phyloP scores from a whole-genome alignment of 2,329 filamentous ascomycete genomes.

The Claviceps africana region DNA sequence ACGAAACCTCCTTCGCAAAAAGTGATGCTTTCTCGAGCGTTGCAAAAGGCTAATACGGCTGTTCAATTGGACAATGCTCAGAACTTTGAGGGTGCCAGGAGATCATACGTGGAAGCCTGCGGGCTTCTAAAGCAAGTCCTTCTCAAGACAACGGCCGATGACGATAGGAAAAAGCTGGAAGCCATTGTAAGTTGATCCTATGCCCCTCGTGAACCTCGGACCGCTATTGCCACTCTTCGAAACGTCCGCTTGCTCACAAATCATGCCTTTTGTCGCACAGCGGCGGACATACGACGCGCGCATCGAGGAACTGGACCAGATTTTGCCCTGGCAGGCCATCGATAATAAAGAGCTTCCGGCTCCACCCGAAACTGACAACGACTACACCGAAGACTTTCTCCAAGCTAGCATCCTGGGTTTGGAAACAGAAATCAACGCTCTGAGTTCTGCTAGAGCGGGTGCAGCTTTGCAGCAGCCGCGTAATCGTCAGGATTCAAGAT shows the following conservation, averaged over 20 bases:
- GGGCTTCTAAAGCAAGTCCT: slow-evolving; percentile 78
- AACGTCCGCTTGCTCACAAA: not conserved
- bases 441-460: slow-evolving; percentile 26
- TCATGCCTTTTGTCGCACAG: slow-evolving; percentile 26
- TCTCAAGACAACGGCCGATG: slow-evolving; percentile 65
- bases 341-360: slow-evolving; percentile 66
- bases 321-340: slow-evolving; percentile 40
- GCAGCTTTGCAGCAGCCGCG: slow-evolving; percentile 7
- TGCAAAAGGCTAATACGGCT: slow-evolving; percentile 91
- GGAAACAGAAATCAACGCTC: not conserved
- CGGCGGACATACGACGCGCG: slow-evolving; percentile 80
- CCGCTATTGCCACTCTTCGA: not conserved
- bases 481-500: slow-evolving; percentile 10
- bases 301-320: slow-evolving; percentile 71
- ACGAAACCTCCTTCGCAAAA: slow-evolving; percentile 62
- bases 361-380: slow-evolving; percentile 41
- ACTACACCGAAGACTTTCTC: slow-evolving; percentile 6
- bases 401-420: not conserved
- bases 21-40: slow-evolving; percentile 86
- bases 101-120: slow-evolving; percentile 86
- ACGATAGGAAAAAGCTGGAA: slow-evolving; percentile 81
- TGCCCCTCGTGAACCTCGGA: not conserved
- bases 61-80: slow-evolving; percentile 92
- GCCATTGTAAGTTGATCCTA: slow-evolving; percentile 60
- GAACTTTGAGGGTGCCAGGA: slow-evolving; percentile 81